phyloP scores from a whole-genome alignment of 192 early-diverging fungal genomes.

The Kickxella alabastrina region DNA sequence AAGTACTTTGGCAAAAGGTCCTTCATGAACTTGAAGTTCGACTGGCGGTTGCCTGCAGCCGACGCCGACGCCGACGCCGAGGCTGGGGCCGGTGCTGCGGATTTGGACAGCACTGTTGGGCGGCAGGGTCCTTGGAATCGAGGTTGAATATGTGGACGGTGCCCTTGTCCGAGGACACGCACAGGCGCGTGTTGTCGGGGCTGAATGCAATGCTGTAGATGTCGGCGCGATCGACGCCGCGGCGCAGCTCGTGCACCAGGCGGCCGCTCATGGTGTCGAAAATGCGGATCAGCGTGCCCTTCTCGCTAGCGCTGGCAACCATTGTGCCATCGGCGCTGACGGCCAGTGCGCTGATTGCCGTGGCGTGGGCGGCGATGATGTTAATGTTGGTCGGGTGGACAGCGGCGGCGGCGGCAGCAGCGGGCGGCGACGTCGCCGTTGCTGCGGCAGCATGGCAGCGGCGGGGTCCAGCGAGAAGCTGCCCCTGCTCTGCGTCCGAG shows the following conservation, averaged over 20 bases:
- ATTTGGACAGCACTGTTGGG: conserved; percentile 13
- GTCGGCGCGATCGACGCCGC: conserved; percentile 83
- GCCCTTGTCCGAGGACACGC: conserved; percentile 86
- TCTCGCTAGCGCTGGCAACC: conserved; percentile 81
- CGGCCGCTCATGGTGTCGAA: conserved; percentile 72
- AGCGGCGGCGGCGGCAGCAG: conserved; percentile 8
- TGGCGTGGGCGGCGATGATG: conserved; percentile 81
- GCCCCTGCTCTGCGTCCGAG: conserved; percentile 33
- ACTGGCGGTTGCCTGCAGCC: conserved; percentile 53
- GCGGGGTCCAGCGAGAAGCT: conserved; percentile 37
- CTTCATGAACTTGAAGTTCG: conserved; percentile 68
- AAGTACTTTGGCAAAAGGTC: conserved; percentile 90
- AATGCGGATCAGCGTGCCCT: conserved; percentile 88
- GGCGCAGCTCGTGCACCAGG: conserved; percentile 77
- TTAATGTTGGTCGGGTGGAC: conserved; percentile 59
- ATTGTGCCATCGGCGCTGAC: conserved; percentile 72
- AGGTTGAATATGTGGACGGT: conserved; percentile 93
- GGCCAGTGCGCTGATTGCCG: conserved; percentile 71
- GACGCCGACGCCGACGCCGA: conserved; percentile 10
- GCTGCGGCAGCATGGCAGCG: conserved; percentile 8
- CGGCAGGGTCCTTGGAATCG: conserved; percentile 44
- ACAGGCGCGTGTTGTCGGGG: conserved; percentile 68
- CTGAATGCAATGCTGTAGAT: conserved; percentile 91
- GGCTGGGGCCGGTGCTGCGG: no score
- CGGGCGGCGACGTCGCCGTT: background rate